Percentiles rank a stretch among this genome's conserved stretches.
phyloP scores from a whole-genome alignment of 2,329 filamentous ascomycete species.

The Colletotrichum sp. region DNA sequence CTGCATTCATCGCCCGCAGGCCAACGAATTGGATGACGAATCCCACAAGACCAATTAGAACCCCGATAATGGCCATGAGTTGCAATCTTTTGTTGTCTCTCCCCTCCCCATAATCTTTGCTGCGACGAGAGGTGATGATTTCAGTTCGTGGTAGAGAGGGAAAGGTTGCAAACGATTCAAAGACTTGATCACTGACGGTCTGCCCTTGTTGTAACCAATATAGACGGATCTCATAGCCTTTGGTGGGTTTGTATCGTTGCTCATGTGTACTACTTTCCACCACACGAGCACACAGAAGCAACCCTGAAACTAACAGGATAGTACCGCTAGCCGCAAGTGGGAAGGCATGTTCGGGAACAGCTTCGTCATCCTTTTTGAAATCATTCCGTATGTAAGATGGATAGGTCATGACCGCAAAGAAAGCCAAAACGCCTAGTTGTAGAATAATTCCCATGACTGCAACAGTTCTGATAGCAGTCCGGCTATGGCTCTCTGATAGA shows the following conservation, averaged over 20 bases:
- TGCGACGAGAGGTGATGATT: neutral
- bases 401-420: neutral
- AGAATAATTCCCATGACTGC: neutral
- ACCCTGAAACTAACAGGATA: neutral
- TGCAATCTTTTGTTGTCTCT: neutral
- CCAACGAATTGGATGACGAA: neutral
- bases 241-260: neutral
- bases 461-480: neutral
- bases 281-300: neutral
- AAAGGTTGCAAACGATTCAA: neutral
- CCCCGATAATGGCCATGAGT: neutral
- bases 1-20: neutral
- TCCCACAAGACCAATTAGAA: neutral
- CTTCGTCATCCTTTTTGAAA: neutral
- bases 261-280: neutral
- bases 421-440: neutral
- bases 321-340: neutral
- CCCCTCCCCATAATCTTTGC: neutral
- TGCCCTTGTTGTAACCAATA: neutral
- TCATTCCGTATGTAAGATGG: neutral
- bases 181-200: neutral
- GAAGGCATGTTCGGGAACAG: neutral
- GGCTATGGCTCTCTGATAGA: neutral
- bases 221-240: neutral
- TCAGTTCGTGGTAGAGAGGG: neutral